Conservation (phyloP, 1,139 yeast species). For the Suhomyces chickasaworum region DNA sequence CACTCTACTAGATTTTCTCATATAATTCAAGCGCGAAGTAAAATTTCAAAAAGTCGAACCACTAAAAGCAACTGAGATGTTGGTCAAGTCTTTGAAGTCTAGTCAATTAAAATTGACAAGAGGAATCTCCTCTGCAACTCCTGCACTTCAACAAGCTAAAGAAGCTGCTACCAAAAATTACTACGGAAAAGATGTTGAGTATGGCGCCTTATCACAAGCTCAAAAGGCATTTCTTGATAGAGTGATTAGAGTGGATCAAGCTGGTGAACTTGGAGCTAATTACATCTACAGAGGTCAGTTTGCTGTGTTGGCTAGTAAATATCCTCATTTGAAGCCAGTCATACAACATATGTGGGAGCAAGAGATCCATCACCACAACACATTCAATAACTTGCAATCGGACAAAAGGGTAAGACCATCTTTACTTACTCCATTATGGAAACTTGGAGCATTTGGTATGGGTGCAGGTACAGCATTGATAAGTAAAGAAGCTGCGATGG, state of each 20-base stretch:
- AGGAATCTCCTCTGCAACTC: neutral
- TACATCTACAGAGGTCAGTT: constrained; percentile 92
- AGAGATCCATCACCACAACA: constrained; percentile 84
- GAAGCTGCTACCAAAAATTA: constrained; percentile 22
- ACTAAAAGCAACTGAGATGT: constrained; percentile 4
- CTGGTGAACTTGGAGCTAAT: constrained; percentile 98
- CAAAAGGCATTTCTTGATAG: constrained; percentile 74
- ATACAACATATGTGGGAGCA: constrained; percentile 98
- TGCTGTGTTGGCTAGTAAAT: constrained; percentile 66
- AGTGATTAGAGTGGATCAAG: constrained; percentile 90
- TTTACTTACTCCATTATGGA: constrained; percentile 89
- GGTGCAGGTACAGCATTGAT: constrained; percentile 86
- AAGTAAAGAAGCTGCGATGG: constrained; percentile 98
- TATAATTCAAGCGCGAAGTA: constrained; percentile 3
- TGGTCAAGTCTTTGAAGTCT: constrained; percentile 5
- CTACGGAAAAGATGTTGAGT: constrained; percentile 29
- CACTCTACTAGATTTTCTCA: constrained; percentile 1
- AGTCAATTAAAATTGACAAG: constrained; percentile 1
- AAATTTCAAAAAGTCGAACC: constrained; percentile 8
- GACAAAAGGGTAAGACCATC: constrained; percentile 88
- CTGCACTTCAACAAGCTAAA: constrained; percentile 10
- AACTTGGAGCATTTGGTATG: constrained; percentile 80
- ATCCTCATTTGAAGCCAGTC: constrained; percentile 71
- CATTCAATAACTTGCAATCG: constrained; percentile 77
- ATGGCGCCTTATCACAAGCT: constrained; percentile 53